These are phyloP conservation scores for Melanogaster broomeanus DNA, from an alignment of 768 basidiomycete species.

Conservation along the genomic window DNA sequence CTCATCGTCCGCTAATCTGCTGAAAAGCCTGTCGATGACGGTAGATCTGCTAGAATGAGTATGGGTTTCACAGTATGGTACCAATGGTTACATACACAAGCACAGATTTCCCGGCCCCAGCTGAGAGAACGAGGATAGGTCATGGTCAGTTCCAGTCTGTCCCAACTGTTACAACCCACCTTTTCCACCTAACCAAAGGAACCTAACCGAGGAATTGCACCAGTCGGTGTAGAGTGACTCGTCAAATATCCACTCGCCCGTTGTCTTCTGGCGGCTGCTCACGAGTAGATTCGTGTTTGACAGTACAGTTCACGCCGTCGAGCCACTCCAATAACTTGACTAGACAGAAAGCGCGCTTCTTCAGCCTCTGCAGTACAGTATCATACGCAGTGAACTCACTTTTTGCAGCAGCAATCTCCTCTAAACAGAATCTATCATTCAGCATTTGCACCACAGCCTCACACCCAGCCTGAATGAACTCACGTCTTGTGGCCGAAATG, in stretches of 20 bases:
- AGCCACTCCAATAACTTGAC: background rate
- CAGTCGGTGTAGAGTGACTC: background rate
- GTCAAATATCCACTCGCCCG: background rate
- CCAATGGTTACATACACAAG: background rate
- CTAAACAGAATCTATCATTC: too few species aligned
- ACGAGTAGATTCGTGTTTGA: background rate
- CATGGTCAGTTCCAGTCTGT: background rate
- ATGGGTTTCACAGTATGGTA: too few species aligned
- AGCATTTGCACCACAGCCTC: too few species aligned
- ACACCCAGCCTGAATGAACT: background rate
- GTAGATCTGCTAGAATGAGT: background rate
- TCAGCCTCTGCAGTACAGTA: too few species aligned
- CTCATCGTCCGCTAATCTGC: background rate
- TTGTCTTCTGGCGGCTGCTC: background rate
- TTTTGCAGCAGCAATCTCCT: too few species aligned
- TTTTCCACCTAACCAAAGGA: slow-evolving; percentile 12
- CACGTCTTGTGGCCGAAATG: background rate
- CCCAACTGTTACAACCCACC: background rate
- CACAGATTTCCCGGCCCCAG: background rate
- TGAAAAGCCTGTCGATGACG: background rate
- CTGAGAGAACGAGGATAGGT: background rate
- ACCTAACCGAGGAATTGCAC: background rate
- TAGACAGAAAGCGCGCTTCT: background rate
- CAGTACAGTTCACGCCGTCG: background rate
- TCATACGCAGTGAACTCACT: too few species aligned